Evolutionary conservation across 164 flowering plant species (phyloP), one percentile per base, ranked within the genome.

Genomic region (Houttuynia cordata): DNA sequence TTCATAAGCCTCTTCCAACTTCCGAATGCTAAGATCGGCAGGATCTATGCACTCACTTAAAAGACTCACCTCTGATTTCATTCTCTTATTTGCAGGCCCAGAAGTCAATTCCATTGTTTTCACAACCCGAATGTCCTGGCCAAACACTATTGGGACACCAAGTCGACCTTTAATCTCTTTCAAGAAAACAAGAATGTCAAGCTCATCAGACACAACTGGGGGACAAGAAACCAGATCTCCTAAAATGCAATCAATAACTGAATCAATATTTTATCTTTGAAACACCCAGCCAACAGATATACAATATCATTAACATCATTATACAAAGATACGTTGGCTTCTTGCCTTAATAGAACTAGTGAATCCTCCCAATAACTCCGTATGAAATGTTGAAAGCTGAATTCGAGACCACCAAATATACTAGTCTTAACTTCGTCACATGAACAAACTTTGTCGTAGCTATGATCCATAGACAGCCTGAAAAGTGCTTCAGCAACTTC

Each of bases 101-200:
- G 40, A 51, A 56, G 25, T 58, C n/a, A 25, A 23, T 8, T 64
- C 56, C 53, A 75, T 67, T 57, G 89, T 78, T 70, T 72, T 85
- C 4, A 88, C 23, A 4, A 85, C 79, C 50, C 90, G 76, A 25
- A 85, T 75, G 60, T 88, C 96, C 68, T 85, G 90, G 69, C 81
- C 73, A 62, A 81, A 81, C 52, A 68, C 70, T 51, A 85, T 63
- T 45, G 84, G 83, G 53, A 65, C 62, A 58, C 84, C 96, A 72
- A 88, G 69, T 54, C 68, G 65, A 66, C 63, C 69, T 63, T 68
- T 80, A 21, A 64, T 75, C 62, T 85, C 83, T 64, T 73, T 65
- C 50, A 88, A 65, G 62, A 80, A 81, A 63, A 55, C 65, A 65
- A 80, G 66, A 62, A 82, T 76, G 68, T 82, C 77, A 30, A 81